Evolutionary conservation across 352 stramenopile species (phyloP), one percentile per base, ranked within the genome.

Genomic region (Phytophthora multivora): DNA sequence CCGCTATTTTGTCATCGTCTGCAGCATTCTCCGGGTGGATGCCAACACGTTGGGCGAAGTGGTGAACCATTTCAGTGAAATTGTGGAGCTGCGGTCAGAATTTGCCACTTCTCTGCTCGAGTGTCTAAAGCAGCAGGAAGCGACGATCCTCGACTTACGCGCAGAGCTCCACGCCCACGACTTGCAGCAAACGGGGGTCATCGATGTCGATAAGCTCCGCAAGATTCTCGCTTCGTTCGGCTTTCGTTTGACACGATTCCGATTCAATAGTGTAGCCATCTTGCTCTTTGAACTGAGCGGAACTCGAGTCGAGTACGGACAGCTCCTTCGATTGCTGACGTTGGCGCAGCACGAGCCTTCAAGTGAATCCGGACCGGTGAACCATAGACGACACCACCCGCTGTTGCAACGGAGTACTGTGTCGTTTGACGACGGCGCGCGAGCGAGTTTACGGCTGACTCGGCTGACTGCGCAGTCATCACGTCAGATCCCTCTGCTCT

Each of bases 31-130:
- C 2, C 70, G 71, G 2, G 75, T 89, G 2, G 73, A 90, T 19
- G 59, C 72, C 0, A 62, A 43, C 0, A 80, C 80, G 15, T 59
- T 90, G 1, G 67, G 71, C 3, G 65, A 87, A 18, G 76, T 89
- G 10, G 69, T 89, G 54, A 67, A 71, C 11, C 71, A 89, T 35
- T 89, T 90, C 38, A 77, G 50, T 13, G 79, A 89, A 40, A 83
- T 77, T 36, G 71, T 88, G 13, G 54, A 79, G 43, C 53, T 86
- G 6, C 75, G 79, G 10, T 58, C 77, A 2, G 79, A 86, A 41
- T 83, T 88, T 35, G 74, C 63, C 9, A 35, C 30, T 6, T 70
- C 59, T 4, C 18, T 83, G 10, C 49, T 60, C 4, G 52, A 51
- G 16, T 74, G 51, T 36, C 39, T 88, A 23, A 51, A 69, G 28